phyloP scores from a whole-genome alignment of 352 stramenopile genomes.

The Globisporangium takayamanum region DNA sequence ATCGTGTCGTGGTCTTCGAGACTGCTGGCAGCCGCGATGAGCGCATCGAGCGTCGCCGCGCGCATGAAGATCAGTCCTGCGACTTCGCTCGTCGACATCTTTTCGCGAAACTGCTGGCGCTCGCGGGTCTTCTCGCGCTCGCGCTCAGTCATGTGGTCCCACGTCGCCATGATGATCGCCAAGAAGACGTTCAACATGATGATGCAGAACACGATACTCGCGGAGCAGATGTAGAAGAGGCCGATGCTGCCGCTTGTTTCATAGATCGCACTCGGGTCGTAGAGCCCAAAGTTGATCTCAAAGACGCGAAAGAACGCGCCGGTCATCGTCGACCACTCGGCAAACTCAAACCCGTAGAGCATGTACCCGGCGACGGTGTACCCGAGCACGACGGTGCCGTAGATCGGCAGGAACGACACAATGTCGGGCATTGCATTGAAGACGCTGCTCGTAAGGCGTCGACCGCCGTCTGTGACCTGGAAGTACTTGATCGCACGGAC shows the following conservation, averaged over 20 bases:
- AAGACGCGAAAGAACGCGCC: constrained; percentile 61
- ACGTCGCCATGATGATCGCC: constrained; percentile 73
- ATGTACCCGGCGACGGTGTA: constrained; percentile 65
- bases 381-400: constrained; percentile 48
- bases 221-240: constrained; percentile 58
- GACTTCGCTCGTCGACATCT: constrained; percentile 31
- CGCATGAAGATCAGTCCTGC: constrained; percentile 32
- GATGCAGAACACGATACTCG: constrained; percentile 64
- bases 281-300: constrained; percentile 70
- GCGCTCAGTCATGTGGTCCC: constrained; percentile 44
- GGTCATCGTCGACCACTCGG: constrained; percentile 58
- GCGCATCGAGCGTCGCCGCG: constrained; percentile 40
- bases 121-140: constrained; percentile 39
- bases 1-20: constrained; percentile 31
- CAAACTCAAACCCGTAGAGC: constrained; percentile 54
- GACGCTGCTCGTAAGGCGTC: constrained; percentile 52
- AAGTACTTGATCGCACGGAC: constrained; percentile 60
- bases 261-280: constrained; percentile 66
- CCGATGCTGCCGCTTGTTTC: constrained; percentile 47
- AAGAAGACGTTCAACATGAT: constrained; percentile 81
- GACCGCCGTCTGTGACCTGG: constrained; percentile 53
- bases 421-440: constrained; percentile 63
- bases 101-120: constrained; percentile 25
- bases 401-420: constrained; percentile 67
- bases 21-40: constrained; percentile 37